These are phyloP conservation scores for Microthlaspi erraticum DNA, from an alignment of 345 rosid species.

Conservation along the genomic window DNA sequence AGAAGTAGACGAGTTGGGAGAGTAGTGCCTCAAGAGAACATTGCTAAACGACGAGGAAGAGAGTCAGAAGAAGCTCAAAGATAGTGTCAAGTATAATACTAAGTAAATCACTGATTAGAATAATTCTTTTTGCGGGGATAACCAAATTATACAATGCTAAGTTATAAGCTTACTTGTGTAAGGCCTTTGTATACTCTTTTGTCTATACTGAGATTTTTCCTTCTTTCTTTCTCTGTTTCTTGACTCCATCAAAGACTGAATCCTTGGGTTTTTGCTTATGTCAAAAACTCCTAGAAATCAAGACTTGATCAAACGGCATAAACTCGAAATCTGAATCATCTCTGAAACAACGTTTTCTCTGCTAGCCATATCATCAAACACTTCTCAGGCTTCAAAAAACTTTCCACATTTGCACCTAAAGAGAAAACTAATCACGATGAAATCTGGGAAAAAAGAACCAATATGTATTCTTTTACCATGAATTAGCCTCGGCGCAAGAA, in stretches of 20 bases:
- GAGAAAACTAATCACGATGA: neutral
- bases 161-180: neutral
- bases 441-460: conserved; percentile 49
- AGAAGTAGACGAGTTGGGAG: conserved; percentile 67
- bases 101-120: neutral
- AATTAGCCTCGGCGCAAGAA: conserved; percentile 47
- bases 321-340: conserved; percentile 48
- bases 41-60: conserved; percentile 58
- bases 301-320: neutral
- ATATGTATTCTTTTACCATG: conserved; percentile 52
- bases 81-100: conserved; percentile 8
- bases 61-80: conserved; percentile 58
- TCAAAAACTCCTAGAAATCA: neutral
- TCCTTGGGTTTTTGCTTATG: neutral
- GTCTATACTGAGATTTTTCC: conserved; percentile 11
- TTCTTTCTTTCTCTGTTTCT: neutral
- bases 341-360: conserved; percentile 54
- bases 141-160: neutral
- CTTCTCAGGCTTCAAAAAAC: conserved; percentile 36
- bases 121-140: neutral
- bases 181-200: neutral
- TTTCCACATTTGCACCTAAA: conserved; percentile 34
- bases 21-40: conserved; percentile 49
- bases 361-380: conserved; percentile 61
- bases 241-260: neutral